Evolutionary conservation across 805 yeast genomes (phyloP).

Genomic region (Pichia heedii): DNA sequence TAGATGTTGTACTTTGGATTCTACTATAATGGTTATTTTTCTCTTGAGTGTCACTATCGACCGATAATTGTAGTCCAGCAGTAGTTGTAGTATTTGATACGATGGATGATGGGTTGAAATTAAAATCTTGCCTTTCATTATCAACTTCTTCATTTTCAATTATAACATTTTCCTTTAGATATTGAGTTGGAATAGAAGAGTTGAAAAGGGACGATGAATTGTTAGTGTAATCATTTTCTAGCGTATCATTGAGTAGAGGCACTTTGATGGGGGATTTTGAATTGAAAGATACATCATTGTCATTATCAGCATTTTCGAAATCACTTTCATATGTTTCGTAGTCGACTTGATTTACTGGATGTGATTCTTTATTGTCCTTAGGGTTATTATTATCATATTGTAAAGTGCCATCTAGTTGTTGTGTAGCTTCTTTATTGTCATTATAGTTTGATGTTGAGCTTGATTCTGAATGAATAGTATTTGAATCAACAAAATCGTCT

Average conservation of each 20-base stretch:
- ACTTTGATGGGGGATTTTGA: background rate
- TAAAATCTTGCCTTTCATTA: no score
- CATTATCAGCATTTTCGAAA: no score
- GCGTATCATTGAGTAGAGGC: no score
- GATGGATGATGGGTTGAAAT: background rate
- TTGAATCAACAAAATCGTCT: constrained; percentile 1
- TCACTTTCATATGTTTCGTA: no score
- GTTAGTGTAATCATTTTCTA: background rate
- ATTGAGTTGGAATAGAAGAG: background rate
- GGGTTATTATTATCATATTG: background rate
- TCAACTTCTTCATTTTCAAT: background rate
- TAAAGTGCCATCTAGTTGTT: no score
- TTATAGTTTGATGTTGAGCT: constrained; percentile 1
- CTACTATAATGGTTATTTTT: background rate
- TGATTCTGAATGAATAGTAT: background rate
- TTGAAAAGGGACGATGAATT: background rate
- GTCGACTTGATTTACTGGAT: no score
- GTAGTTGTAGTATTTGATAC: no score
- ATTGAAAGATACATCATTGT: no score
- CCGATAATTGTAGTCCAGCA: no score
- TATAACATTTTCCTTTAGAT: background rate
- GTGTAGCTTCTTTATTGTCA: background rate
- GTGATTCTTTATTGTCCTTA: no score
- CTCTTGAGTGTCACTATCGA: no score
- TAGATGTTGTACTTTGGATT: background rate